Percentiles rank a stretch among this genome's conserved stretches.
phyloP scores from a whole-genome alignment of 179 eudicot species.

The Pouteria campechiana region DNA sequence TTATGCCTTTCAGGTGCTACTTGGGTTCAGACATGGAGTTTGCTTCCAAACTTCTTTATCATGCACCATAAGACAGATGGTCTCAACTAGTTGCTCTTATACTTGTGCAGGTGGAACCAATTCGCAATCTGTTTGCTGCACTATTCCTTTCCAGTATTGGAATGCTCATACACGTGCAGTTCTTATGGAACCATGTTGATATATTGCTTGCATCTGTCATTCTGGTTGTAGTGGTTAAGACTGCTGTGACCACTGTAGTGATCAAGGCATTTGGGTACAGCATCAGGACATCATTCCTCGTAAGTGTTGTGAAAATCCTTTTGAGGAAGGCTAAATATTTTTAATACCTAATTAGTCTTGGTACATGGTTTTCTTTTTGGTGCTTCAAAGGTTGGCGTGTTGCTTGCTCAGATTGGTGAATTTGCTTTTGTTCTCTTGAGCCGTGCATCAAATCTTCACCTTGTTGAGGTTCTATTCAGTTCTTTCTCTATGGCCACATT shows the following conservation, averaged over 20 bases:
- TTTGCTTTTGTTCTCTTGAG: slow-evolving; percentile 93
- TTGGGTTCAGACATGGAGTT: too few species aligned
- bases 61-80: too few species aligned
- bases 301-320: too few species aligned
- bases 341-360: slow-evolving; percentile 1
- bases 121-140: slow-evolving; percentile 93
- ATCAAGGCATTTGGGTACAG: slow-evolving; percentile 83
- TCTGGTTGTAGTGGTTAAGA: slow-evolving; percentile 79
- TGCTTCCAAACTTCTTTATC: too few species aligned
- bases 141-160: slow-evolving; percentile 96
- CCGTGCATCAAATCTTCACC: slow-evolving; percentile 84
- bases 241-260: slow-evolving; percentile 61
- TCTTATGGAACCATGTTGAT: slow-evolving; percentile 95
- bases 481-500: background rate
- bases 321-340: too few species aligned
- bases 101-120: slow-evolving; percentile 87
- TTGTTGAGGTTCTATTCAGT: slow-evolving; percentile 52
- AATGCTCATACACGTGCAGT: slow-evolving; percentile 89
- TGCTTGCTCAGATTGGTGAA: slow-evolving; percentile 97
- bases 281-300: slow-evolving; percentile 71
- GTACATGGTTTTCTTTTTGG: background rate
- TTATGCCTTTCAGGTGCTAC: too few species aligned
- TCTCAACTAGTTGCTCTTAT: background rate
- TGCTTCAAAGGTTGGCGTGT: slow-evolving; percentile 57
- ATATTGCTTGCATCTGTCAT: slow-evolving; percentile 94